Conservation (phyloP, 805 yeast genomes). For the Wickerhamiella australiensis region DNA sequence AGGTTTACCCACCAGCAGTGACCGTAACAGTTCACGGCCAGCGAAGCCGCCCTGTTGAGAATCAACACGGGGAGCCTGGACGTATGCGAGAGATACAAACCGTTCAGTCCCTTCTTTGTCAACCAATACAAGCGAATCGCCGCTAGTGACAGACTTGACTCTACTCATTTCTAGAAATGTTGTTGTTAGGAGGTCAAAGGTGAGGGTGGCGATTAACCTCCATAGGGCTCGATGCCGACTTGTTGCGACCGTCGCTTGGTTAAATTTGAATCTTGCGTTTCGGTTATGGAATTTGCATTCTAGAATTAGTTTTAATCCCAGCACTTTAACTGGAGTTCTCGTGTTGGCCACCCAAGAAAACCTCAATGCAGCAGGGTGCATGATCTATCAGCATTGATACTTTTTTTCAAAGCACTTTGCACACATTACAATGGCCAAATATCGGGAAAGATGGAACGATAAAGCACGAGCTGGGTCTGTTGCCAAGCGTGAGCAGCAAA, state of each 20-base stretch:
- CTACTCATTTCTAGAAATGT: neutral
- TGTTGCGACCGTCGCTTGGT: no score
- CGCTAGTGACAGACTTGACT: conserved; percentile 10
- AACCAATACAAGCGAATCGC: conserved; percentile 1
- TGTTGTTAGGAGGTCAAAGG: conserved; percentile 1
- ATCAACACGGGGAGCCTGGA: conserved; percentile 44
- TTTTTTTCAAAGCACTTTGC: neutral
- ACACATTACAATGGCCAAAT: conserved; percentile 57
- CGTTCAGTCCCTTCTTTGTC: conserved; percentile 35
- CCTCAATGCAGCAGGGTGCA: no score
- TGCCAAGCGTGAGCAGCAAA: conserved; percentile 61
- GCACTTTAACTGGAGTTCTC: no score
- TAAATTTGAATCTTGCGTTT: no score
- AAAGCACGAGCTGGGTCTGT: conserved; percentile 79
- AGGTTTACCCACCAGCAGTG: conserved; percentile 49
- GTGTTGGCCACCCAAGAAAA: no score
- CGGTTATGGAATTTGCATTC: no score
- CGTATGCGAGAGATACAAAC: conserved; percentile 49
- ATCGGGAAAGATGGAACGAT: conserved; percentile 68
- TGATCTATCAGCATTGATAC: conserved; percentile 1
- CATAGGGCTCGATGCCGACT: no score
- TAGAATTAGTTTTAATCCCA: no score
- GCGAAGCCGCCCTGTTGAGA: conserved; percentile 38
- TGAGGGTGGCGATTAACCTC: neutral
- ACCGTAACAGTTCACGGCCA: conserved; percentile 50